Conservation (phyloP, 306 rosid species). For the Prunus davidiana region DNA sequence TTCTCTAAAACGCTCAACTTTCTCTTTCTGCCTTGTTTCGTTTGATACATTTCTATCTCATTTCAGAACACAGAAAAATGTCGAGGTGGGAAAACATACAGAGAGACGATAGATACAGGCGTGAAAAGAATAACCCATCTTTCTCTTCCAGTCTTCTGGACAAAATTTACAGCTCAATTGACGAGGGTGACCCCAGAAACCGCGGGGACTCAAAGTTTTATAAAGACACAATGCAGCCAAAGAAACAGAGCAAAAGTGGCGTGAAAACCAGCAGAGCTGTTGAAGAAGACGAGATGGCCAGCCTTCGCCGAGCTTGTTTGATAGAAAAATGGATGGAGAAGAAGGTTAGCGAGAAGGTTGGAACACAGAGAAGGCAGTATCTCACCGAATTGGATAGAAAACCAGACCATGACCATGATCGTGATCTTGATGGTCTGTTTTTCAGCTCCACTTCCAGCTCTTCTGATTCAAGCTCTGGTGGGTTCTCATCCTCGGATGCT, state of each 20-base stretch:
- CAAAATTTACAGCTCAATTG: constrained; percentile 78
- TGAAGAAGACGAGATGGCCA: constrained; percentile 23
- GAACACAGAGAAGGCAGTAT: constrained; percentile 12
- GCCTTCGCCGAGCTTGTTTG: constrained; percentile 36
- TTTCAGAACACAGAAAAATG: constrained; percentile 32
- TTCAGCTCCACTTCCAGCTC: constrained; percentile 75
- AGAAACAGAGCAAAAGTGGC: constrained; percentile 41
- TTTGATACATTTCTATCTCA: neutral
- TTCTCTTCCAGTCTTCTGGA: constrained; percentile 82
- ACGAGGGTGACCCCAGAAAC: constrained; percentile 42
- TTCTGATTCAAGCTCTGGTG: constrained; percentile 80
- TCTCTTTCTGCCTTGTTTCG: too few species aligned
- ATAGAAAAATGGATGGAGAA: constrained; percentile 58
- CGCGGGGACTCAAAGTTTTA: constrained; percentile 39
- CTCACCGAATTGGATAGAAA: constrained; percentile 28
- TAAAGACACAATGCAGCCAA: constrained; percentile 27
- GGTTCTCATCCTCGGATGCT: constrained; percentile 78
- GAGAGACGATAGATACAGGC: constrained; percentile 24
- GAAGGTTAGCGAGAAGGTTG: constrained; percentile 27
- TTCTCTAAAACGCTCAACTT: neutral
- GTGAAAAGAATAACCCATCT: constrained; percentile 42
- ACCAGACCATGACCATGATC: constrained; percentile 24
- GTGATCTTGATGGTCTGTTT: constrained; percentile 45
- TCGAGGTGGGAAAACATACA: constrained; percentile 24
- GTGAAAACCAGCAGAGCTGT: constrained; percentile 18